Conservation (phyloP, 1,139 yeast genomes). For the Debaryomyces nepalensis region DNA sequence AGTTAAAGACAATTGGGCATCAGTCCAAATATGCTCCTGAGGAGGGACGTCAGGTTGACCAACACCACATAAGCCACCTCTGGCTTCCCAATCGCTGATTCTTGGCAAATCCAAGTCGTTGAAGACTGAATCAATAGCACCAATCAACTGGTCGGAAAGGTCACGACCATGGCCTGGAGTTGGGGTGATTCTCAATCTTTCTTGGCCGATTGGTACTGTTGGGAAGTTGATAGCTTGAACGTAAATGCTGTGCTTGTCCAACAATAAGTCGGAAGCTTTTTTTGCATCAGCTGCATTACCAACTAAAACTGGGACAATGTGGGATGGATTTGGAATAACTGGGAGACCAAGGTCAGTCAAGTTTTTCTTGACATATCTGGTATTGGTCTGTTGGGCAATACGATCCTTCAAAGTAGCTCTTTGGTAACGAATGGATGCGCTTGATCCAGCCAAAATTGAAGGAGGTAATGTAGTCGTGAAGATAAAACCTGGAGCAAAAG, state of each 20-base stretch:
- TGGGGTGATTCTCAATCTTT: slow-evolving; percentile 94
- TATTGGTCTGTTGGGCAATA: slow-evolving; percentile 81
- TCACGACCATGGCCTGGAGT: slow-evolving; percentile 93
- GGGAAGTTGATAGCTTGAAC: slow-evolving; percentile 99
- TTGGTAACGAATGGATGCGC: slow-evolving; percentile 84
- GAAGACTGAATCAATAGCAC: slow-evolving; percentile 82
- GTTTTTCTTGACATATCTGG: slow-evolving; percentile 79
- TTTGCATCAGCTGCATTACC: slow-evolving; percentile 96
- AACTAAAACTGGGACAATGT: slow-evolving; percentile 91
- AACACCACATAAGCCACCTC: slow-evolving; percentile 90
- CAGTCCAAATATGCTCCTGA: slow-evolving; percentile 79
- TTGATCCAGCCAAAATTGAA: slow-evolving; percentile 95
- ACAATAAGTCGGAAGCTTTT: slow-evolving; percentile 84
- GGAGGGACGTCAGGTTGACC: slow-evolving; percentile 57
- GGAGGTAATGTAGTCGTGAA: slow-evolving; percentile 97
- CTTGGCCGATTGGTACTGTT: slow-evolving; percentile 94
- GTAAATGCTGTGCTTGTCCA: slow-evolving; percentile 83
- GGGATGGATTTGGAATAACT: slow-evolving; percentile 96
- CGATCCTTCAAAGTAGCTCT: slow-evolving; percentile 79
- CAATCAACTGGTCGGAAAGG: slow-evolving; percentile 73
- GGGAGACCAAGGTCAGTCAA: slow-evolving; percentile 81
- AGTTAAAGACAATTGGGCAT: slow-evolving; percentile 66
- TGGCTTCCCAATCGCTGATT: slow-evolving; percentile 72
- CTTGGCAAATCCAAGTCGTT: slow-evolving; percentile 74
- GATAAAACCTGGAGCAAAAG: slow-evolving; percentile 96